Evolutionary conservation across 2,329 filamentous ascomycete genomes (phyloP).

Genomic region (Grosmannia huntii): DNA sequence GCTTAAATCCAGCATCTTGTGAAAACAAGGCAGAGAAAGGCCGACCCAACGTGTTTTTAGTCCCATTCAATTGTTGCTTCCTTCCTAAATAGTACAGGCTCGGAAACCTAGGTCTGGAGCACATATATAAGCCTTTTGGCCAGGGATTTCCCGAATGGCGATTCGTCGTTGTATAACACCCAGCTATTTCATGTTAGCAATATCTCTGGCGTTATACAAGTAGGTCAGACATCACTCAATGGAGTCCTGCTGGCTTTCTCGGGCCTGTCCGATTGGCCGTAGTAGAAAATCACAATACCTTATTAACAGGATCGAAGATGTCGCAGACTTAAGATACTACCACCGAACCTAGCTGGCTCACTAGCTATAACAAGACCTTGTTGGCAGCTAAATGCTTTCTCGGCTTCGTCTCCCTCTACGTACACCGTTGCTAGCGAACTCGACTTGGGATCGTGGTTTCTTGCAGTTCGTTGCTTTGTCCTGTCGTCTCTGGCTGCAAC

Average conservation of each 20-base stretch:
- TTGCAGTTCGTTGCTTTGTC: too few relatives aligned
- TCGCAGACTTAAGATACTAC: too few relatives aligned
- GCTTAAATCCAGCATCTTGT: too few relatives aligned
- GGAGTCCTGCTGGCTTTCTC: not conserved
- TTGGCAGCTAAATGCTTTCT: too few relatives aligned
- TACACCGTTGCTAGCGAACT: too few relatives aligned
- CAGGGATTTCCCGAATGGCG: not conserved
- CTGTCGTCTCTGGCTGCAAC: too few relatives aligned
- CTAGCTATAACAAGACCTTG: too few relatives aligned
- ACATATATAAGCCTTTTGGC: too few relatives aligned
- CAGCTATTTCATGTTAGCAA: not conserved
- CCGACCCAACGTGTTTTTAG: not conserved
- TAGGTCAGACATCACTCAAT: not conserved
- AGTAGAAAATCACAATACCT: not conserved
- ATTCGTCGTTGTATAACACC: not conserved
- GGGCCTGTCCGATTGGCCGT: not conserved
- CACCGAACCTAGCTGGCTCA: too few relatives aligned
- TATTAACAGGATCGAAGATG: not conserved
- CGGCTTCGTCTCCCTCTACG: too few relatives aligned
- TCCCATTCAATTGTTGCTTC: not conserved
- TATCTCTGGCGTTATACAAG: not conserved
- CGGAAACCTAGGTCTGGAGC: not conserved
- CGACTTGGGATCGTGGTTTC: too few relatives aligned
- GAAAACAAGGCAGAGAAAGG: too few relatives aligned
- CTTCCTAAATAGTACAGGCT: not conserved